These are phyloP conservation scores for Tuber brumale DNA, from an alignment of 495 filamentous ascomycete species.

Conservation along the genomic window DNA sequence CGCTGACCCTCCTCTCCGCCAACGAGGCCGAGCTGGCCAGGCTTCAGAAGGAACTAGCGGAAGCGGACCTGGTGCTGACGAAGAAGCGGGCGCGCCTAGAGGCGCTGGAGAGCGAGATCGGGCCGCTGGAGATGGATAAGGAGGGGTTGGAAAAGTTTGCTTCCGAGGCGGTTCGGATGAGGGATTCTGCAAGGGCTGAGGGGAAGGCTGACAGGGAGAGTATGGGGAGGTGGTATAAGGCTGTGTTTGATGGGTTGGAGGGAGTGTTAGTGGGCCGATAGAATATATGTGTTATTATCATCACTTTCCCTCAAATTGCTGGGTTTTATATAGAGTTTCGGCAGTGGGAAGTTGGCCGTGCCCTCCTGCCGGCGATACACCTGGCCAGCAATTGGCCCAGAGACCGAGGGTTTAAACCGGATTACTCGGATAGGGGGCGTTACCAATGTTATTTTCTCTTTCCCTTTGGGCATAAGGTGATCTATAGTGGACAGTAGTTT, in stretches of 20 bases:
- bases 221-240: constrained; percentile 39
- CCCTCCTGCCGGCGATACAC: background rate
- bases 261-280: constrained; percentile 15
- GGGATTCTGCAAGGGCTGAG: constrained; percentile 52
- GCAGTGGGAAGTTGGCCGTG: background rate
- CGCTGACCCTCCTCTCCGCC: constrained; percentile 52
- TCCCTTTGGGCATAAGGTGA: background rate
- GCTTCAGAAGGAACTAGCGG: constrained; percentile 65
- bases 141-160: constrained; percentile 61
- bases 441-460: background rate
- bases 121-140: constrained; percentile 64
- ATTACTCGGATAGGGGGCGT: background rate
- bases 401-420: background rate
- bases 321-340: background rate
- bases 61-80: constrained; percentile 65
- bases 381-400: background rate
- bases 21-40: constrained; percentile 59
- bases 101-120: constrained; percentile 63
- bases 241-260: constrained; percentile 27
- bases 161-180: constrained; percentile 70
- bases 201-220: constrained; percentile 35
- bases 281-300: background rate
- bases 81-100: constrained; percentile 66
- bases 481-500: background rate
- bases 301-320: background rate